Conservation (phyloP, 495 filamentous ascomycete species). For the Symbiotaphrina buchneri region DNA sequence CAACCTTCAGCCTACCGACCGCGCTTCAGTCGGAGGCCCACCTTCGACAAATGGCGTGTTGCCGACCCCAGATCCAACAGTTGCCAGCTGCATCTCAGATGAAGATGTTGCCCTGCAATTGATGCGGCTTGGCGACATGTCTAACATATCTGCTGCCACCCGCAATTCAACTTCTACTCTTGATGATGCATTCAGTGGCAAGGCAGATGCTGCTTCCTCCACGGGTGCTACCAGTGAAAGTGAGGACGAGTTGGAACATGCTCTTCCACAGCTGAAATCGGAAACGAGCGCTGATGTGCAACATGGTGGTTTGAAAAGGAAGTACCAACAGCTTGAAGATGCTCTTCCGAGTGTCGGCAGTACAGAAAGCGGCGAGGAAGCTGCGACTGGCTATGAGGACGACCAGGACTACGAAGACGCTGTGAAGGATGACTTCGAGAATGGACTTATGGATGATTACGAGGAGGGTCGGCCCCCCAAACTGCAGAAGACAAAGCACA, state of each 20-base stretch:
- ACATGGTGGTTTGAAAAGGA: conserved; percentile 24
- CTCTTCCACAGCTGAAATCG: conserved; percentile 25
- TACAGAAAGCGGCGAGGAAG: conserved; percentile 50
- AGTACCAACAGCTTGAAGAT: conserved; percentile 33
- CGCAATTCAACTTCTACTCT: conserved; percentile 84
- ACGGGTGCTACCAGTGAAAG: conserved; percentile 58
- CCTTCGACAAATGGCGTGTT: conserved; percentile 31
- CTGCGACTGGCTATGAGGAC: conserved; percentile 2
- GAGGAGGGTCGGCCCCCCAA: conserved; percentile 11
- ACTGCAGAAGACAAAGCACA: conserved; percentile 9
- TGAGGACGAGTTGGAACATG: conserved; percentile 54
- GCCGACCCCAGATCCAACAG: conserved; percentile 84
- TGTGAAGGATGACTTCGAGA: conserved; percentile 35
- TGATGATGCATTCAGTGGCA: conserved; percentile 77
- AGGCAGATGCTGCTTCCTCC: conserved; percentile 69
- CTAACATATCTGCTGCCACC: conserved; percentile 59
- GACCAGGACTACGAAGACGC: conserved; percentile 26
- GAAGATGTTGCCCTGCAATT: conserved; percentile 94
- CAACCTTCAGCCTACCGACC: conserved; percentile 21
- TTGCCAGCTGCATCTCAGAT: conserved; percentile 86
- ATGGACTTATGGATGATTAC: conserved; percentile 11
- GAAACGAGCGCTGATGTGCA: conserved; percentile 31
- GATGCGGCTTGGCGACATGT: conserved; percentile 83
- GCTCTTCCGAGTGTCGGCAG: conserved; percentile 45
- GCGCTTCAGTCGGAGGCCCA: conserved; percentile 13